Conservation (phyloP, 2,329 filamentous ascomycete species). For the Bipolaris zeicola region DNA sequence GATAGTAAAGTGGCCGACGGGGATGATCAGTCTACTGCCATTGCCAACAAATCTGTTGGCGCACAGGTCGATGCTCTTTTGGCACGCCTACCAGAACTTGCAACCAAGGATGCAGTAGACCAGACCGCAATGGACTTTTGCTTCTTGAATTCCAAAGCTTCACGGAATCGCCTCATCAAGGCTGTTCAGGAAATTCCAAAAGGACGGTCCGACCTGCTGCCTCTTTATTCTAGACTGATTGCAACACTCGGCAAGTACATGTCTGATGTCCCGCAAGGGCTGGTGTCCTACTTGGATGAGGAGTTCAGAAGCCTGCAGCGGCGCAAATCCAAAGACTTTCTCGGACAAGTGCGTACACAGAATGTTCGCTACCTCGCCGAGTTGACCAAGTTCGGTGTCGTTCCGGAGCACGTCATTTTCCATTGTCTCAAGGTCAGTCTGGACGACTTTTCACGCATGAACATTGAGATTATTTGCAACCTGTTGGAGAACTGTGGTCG, state of each 20-base stretch:
- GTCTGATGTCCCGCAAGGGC: constrained; percentile 87
- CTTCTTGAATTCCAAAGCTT: constrained; percentile 97
- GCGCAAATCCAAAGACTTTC: constrained; percentile 96
- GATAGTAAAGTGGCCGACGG: constrained; percentile 60
- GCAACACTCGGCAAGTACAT: constrained; percentile 94
- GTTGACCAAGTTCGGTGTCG: constrained; percentile 95
- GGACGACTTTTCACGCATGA: constrained; percentile 98
- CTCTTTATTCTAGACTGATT: constrained; percentile 88
- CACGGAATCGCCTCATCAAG: constrained; percentile 90
- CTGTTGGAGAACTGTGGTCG: constrained; percentile 94
- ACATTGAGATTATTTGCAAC: constrained; percentile 98
- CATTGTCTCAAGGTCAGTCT: constrained; percentile 97
- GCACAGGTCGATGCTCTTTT: constrained; percentile 94
- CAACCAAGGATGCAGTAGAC: constrained; percentile 89
- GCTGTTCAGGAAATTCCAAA: constrained; percentile 94
- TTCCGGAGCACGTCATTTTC: constrained; percentile 98
- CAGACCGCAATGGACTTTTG: constrained; percentile 95
- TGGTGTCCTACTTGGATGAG: constrained; percentile 91
- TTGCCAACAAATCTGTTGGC: constrained; percentile 96
- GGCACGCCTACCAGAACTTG: constrained; percentile 85
- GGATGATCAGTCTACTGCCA: constrained; percentile 90
- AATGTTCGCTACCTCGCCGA: constrained; percentile 98
- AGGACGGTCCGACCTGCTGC: constrained; percentile 86
- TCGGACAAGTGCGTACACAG: constrained; percentile 88
- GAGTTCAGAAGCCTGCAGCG: constrained; percentile 96